Evolutionary conservation across 306 rosid species (phyloP).

Genomic region (Prosopis cineraria): DNA sequence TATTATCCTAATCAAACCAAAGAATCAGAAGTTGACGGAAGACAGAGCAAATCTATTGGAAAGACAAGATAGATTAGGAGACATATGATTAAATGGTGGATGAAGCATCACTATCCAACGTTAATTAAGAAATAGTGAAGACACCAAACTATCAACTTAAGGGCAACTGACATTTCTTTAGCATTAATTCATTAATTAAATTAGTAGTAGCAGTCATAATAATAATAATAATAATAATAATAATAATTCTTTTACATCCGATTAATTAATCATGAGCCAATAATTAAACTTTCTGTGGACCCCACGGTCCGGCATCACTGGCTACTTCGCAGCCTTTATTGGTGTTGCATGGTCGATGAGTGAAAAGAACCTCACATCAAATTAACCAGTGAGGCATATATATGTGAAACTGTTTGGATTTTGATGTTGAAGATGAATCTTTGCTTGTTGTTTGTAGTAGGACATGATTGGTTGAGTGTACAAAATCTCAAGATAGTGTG

Average conservation of each 20-base stretch:
- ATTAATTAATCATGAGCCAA: no score
- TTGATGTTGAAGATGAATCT: slow-evolving; percentile 43
- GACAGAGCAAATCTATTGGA: slow-evolving; percentile 7
- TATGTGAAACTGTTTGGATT: slow-evolving; percentile 33
- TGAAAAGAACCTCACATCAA: slow-evolving; percentile 40
- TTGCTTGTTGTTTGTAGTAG: slow-evolving; percentile 15
- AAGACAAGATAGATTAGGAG: background rate
- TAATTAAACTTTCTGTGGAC: no score
- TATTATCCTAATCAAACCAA: background rate
- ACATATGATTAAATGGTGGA: slow-evolving; percentile 43
- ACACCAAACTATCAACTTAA: slow-evolving; percentile 17
- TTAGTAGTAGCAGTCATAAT: no score
- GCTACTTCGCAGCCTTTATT: slow-evolving; percentile 39
- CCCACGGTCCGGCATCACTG: slow-evolving; percentile 15
- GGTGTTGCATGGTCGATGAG: slow-evolving; percentile 41
- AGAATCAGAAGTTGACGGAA: background rate
- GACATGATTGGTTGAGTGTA: background rate
- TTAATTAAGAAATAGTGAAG: slow-evolving; percentile 2
- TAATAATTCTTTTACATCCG: no score
- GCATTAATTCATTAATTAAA: no score
- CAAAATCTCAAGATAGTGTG: slow-evolving; percentile 2
- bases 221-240: no score
- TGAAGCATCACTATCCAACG: slow-evolving; percentile 56
- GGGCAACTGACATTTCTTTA: slow-evolving; percentile 18
- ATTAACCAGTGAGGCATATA: background rate